Conservation (phyloP, 2,329 filamentous ascomycete species). For the Didymella glomerata region DNA sequence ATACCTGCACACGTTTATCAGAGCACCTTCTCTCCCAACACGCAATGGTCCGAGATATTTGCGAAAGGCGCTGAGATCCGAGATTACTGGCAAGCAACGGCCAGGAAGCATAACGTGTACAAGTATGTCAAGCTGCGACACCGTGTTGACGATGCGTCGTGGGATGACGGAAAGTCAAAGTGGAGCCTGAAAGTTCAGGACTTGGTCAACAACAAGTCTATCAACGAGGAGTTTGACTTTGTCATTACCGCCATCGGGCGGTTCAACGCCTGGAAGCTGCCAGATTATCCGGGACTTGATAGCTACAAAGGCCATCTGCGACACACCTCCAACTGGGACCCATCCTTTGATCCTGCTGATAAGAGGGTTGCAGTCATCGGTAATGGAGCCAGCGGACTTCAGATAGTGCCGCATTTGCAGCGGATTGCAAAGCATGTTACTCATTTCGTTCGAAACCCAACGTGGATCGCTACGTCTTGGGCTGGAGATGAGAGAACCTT, state of each 20-base stretch:
- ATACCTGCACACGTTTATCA: slow-evolving; percentile 52
- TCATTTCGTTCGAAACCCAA: slow-evolving; percentile 68
- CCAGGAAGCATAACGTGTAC: slow-evolving; percentile 53
- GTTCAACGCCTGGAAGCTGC: slow-evolving; percentile 46
- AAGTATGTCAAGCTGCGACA: slow-evolving; percentile 51
- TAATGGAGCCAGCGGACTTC: slow-evolving; percentile 70
- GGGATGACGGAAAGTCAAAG: slow-evolving; percentile 56
- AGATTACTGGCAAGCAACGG: slow-evolving; percentile 53
- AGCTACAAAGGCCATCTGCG: slow-evolving; percentile 41
- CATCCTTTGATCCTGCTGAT: slow-evolving; percentile 59
- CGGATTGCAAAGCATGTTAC: slow-evolving; percentile 58
- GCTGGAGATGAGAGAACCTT: slow-evolving; percentile 56
- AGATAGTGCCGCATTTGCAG: slow-evolving; percentile 68
- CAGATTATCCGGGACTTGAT: slow-evolving; percentile 42
- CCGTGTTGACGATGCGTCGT: slow-evolving; percentile 50
- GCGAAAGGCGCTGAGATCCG: slow-evolving; percentile 53
- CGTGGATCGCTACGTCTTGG: slow-evolving; percentile 64
- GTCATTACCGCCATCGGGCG: slow-evolving; percentile 49
- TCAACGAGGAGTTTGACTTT: slow-evolving; percentile 41
- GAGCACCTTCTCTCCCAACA: slow-evolving; percentile 56
- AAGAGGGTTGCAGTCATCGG: slow-evolving; percentile 71
- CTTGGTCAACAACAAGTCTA: slow-evolving; percentile 55
- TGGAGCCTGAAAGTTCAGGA: slow-evolving; percentile 67
- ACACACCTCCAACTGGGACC: slow-evolving; percentile 46
- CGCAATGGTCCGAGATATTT: slow-evolving; percentile 55